Percentiles rank a stretch among this genome's conserved stretches.
These are phyloP conservation scores for Solanum aculeatissimum DNA, from an alignment of 305 asterid species.

Conservation along the genomic window DNA sequence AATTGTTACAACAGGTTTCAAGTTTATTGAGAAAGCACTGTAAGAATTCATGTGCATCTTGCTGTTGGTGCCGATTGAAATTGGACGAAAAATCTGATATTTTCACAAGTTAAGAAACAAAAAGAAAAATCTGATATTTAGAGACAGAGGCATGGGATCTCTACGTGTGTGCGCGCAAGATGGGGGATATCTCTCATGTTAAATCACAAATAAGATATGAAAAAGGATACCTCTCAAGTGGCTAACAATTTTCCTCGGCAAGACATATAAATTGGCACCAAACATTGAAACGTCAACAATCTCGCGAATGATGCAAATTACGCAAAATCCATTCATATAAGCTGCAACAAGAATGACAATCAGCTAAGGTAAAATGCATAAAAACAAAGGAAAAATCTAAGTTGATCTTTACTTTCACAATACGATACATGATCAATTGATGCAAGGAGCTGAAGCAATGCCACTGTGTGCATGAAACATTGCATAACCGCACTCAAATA, in stretches of 20 bases:
- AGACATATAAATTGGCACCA: not conserved
- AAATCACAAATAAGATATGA: too few species aligned
- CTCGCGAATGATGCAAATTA: conserved; percentile 34
- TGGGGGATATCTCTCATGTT: not conserved
- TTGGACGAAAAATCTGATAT: conserved; percentile 51
- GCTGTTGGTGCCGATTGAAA: conserved; percentile 52
- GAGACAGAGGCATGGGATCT: too few species aligned
- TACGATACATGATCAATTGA: conserved; percentile 6
- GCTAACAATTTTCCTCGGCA: conserved; percentile 33
- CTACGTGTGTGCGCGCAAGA: not conserved
- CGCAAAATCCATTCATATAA: conserved; percentile 24
- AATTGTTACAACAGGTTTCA: conserved; percentile 26
- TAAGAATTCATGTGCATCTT: conserved; percentile 86
- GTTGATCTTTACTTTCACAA: conserved; percentile 25
- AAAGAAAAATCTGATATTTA: not conserved
- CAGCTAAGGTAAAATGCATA: not conserved
- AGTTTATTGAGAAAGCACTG: conserved; percentile 76
- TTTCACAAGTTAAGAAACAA: conserved; percentile 33
- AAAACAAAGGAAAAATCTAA: not conserved
- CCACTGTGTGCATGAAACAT: conserved; percentile 62
- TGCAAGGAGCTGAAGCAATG: conserved; percentile 38
- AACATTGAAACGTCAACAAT: conserved; percentile 9
- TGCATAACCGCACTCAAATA: conserved; percentile 70
- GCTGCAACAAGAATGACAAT: conserved; percentile 23
- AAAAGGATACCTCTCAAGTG: conserved; percentile 49